Base-by-base conservation (phyloP, 495 filamentous ascomycete species). In the Aspergillus kassunensis region DNA sequence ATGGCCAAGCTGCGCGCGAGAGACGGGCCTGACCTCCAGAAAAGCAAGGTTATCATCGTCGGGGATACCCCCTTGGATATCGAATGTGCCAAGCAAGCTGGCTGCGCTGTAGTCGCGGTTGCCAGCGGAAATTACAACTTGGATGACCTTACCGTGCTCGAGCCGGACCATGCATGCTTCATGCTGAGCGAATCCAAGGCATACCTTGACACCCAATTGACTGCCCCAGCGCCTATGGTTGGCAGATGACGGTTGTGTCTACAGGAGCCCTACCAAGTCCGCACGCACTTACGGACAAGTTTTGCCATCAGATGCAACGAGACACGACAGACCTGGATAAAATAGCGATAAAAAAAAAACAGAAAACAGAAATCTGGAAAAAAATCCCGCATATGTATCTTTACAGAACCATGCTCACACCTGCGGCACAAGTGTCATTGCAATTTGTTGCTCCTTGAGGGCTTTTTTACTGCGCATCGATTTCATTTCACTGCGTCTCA, bases 41-140 rank as follows among this genome's bases (percentile, higher is more conserved):
- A 33, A 40, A 45, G 42, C 21, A 53, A 53, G 24, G 31, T 55
- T 3, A 49, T 55, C 1, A 37, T 55, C n/a, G 53, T 55, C 3
- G 53, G 53, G 2, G 53, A 55, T 29, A 55, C 53, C 2, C 53
- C 53, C 2, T 33, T 55, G n/a, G 53, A 55, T n/a, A 55, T 55
- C 15, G 53, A 55, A 24, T 55, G 53, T 24, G 53, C 53, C 30
- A 55, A 55, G 39, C 39, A 44, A 30, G 46, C 53, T 8, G 53
- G 53, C 5, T 55, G 53, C 33, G 47, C 53, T 27, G 53, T 55
- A 21, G 46, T 55, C 29, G 53, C 53, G 24, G 53, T 55, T 25
- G 53, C 53, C 15, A 55, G 44, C 33, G 53, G 53, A 10, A 55
- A 45, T 37, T 55, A 55, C 25, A 40, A 50, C 23, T 40, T 55